Conservation (phyloP, 345 rosid species). For the Bretschneidera sinensis region DNA sequence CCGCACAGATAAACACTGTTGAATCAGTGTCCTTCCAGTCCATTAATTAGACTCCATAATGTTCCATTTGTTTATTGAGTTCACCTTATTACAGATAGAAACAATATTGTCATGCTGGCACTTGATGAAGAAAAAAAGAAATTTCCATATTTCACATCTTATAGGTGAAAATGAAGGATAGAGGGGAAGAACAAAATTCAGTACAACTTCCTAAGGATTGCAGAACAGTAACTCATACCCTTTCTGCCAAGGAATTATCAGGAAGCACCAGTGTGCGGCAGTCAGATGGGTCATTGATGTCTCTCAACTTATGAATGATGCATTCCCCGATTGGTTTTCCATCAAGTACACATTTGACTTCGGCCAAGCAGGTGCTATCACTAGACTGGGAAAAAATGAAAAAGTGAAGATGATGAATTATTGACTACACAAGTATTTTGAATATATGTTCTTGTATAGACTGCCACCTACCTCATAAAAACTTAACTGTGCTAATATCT, state of each 20-base stretch:
- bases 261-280: slow-evolving; percentile 31
- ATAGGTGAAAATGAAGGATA: not conserved
- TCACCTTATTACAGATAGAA: too few relatives aligned
- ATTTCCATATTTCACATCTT: too few relatives aligned
- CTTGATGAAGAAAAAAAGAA: too few relatives aligned
- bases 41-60: too few relatives aligned
- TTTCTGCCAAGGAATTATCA: slow-evolving; percentile 18
- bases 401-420: too few relatives aligned
- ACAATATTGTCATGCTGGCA: too few relatives aligned
- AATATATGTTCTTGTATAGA: too few relatives aligned
- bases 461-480: too few relatives aligned
- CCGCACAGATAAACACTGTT: too few relatives aligned
- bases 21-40: too few relatives aligned
- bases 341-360: not conserved
- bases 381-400: not conserved
- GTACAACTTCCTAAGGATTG: not conserved
- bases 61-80: too few relatives aligned
- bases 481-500: too few relatives aligned
- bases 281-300: slow-evolving; percentile 28
- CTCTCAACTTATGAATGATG: slow-evolving; percentile 15
- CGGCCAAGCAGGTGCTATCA: slow-evolving; percentile 1
- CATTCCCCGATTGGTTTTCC: not conserved
- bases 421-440: not conserved
- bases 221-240: slow-evolving; percentile 29
- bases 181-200: not conserved